Evolutionary conservation across 257 asterid genomes (phyloP).

Genomic region (Ehretia macrophylla): DNA sequence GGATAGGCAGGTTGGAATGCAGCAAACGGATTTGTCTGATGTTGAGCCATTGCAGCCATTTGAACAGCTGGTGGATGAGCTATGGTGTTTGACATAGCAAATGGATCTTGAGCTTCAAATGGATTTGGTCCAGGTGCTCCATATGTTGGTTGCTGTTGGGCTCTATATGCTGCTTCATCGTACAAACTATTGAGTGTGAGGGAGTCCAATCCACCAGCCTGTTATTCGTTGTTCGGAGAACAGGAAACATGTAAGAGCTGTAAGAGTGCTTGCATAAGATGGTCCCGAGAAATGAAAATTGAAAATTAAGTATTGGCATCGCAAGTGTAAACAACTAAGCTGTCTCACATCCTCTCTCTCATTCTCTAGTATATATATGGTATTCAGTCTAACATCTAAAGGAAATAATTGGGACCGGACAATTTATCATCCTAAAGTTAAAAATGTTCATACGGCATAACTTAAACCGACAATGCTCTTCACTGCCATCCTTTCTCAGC

Average conservation of each 20-base stretch:
- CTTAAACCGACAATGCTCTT: too few relatives aligned
- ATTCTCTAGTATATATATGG: too few relatives aligned
- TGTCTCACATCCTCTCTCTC: too few relatives aligned
- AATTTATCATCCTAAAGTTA: too few relatives aligned
- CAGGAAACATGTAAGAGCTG: background rate
- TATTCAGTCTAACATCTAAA: too few relatives aligned
- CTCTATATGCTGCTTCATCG: constrained; percentile 86
- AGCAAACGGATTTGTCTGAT: constrained; percentile 68
- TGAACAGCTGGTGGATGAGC: constrained; percentile 55
- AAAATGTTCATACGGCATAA: too few relatives aligned
- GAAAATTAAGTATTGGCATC: too few relatives aligned
- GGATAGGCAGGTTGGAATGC: constrained; percentile 62
- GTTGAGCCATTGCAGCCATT: constrained; percentile 40
- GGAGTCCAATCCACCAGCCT: constrained; percentile 97
- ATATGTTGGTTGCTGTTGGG: constrained; percentile 78
- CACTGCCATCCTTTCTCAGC: too few relatives aligned
- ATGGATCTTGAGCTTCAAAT: constrained; percentile 74
- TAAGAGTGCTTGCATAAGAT: constrained; percentile 11
- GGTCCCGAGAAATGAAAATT: too few relatives aligned
- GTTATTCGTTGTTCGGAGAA: constrained; percentile 17
- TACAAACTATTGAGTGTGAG: constrained; percentile 78
- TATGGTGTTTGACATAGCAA: constrained; percentile 42
- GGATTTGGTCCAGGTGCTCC: constrained; percentile 94
- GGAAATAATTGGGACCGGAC: too few relatives aligned
- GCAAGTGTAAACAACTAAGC: too few relatives aligned